Evolutionary conservation across 2,329 filamentous ascomycete species (phyloP).

Genomic region (Dothidotthia symphoricarpi): DNA sequence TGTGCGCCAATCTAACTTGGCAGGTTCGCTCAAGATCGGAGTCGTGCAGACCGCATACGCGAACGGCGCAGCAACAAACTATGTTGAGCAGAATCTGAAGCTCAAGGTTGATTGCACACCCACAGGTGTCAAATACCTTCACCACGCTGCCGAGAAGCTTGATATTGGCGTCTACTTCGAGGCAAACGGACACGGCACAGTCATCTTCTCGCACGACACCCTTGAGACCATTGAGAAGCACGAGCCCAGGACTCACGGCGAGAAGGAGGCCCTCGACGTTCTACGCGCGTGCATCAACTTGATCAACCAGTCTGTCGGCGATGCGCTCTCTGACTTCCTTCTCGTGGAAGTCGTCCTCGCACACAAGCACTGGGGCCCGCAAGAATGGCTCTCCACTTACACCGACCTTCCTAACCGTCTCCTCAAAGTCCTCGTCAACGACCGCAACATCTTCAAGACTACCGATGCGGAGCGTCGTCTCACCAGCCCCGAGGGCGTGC

Average conservation of each 20-base stretch:
- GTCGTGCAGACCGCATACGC: conserved; percentile 98
- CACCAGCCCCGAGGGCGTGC: conserved; percentile 72
- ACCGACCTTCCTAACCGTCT: conserved; percentile 91
- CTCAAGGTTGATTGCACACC: conserved; percentile 90
- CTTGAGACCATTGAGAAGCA: conserved; percentile 74
- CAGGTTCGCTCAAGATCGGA: conserved; percentile 80
- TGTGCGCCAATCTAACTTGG: conserved; percentile 73
- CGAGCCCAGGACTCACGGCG: conserved; percentile 84
- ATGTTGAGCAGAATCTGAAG: conserved; percentile 82
- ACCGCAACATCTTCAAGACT: conserved; percentile 86
- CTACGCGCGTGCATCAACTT: conserved; percentile 81
- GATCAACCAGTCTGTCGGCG: conserved; percentile 97
- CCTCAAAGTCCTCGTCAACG: conserved; percentile 84
- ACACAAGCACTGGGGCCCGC: conserved; percentile 86
- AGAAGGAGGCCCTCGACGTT: conserved; percentile 83
- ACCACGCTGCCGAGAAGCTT: conserved; percentile 92
- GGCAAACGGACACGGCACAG: conserved; percentile 95
- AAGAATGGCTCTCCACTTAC: conserved; percentile 92
- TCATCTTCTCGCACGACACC: conserved; percentile 87
- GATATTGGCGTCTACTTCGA: conserved; percentile 98
- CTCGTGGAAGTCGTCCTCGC: conserved; percentile 94
- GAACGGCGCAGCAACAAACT: conserved; percentile 91
- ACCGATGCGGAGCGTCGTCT: conserved; percentile 90
- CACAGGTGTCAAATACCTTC: conserved; percentile 95
- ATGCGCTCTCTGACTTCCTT: conserved; percentile 92